phyloP scores from a whole-genome alignment of 2,329 filamentous ascomycete genomes.

The Magnaporthiopsis rhizophila region DNA sequence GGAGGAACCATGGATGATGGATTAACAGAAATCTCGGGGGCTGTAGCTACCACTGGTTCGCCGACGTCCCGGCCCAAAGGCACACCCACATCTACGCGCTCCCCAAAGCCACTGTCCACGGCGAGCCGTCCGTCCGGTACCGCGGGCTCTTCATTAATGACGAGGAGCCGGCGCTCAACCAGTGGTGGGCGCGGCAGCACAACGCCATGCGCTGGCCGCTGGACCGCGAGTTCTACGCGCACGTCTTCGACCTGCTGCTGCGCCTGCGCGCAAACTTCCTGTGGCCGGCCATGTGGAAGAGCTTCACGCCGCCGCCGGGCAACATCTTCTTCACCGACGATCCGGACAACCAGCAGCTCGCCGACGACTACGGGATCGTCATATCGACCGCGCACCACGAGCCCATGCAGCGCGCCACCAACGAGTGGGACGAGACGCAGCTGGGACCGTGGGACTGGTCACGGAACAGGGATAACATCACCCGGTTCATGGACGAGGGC shows the following conservation, averaged over 20 bases:
- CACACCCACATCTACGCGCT: constrained; percentile 42
- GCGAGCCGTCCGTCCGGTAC: constrained; percentile 51
- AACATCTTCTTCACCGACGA: constrained; percentile 68
- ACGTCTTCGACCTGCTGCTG: constrained; percentile 64
- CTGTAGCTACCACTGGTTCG: constrained; percentile 47
- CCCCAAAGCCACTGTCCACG: constrained; percentile 36
- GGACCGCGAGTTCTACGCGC: constrained; percentile 55
- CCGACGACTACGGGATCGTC: constrained; percentile 67
- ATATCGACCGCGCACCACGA: constrained; percentile 68
- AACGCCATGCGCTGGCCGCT: constrained; percentile 21
- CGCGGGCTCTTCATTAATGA: constrained; percentile 68
- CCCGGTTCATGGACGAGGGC: constrained; percentile 60
- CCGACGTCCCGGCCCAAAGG: constrained; percentile 45
- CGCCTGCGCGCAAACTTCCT: constrained; percentile 65
- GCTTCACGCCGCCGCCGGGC: constrained; percentile 19
- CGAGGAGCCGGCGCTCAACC: constrained; percentile 57
- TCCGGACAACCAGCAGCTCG: constrained; percentile 56
- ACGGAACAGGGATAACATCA: constrained; percentile 59
- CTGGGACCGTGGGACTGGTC: constrained; percentile 62
- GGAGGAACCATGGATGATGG: not conserved
- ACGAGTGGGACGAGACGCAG: constrained; percentile 44
- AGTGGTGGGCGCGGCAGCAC: constrained; percentile 45
- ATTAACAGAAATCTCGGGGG: not conserved
- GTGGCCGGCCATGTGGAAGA: constrained; percentile 57
- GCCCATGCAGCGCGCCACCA: constrained; percentile 57